Evolutionary conservation across 352 stramenopile genomes (phyloP).

Genomic region (Globisporangium paroecandrum): DNA sequence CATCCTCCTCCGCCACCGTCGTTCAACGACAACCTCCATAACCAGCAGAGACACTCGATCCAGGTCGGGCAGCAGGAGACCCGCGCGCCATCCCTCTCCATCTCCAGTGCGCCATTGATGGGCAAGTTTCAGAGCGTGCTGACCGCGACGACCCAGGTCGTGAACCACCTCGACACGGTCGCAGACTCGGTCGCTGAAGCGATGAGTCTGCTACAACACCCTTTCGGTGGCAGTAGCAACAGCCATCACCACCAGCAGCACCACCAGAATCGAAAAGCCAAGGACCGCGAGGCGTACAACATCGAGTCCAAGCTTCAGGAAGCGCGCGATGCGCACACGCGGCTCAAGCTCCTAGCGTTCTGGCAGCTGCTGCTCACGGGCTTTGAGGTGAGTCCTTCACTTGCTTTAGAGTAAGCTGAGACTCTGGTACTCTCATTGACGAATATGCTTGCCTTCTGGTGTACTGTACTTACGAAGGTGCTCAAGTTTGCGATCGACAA

Average conservation of each 20-base stretch:
- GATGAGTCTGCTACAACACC: constrained; percentile 31
- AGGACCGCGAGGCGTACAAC: constrained; percentile 25
- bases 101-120: constrained; percentile 13
- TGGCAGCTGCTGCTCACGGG: constrained; percentile 55
- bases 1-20: background rate
- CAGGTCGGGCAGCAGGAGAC: constrained; percentile 11
- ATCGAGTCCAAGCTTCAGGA: constrained; percentile 24
- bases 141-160: constrained; percentile 23
- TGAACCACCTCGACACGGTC: constrained; percentile 22
- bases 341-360: constrained; percentile 45
- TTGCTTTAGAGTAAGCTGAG: background rate
- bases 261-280: constrained; percentile 1
- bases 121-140: constrained; percentile 26
- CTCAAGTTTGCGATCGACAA: constrained; percentile 48
- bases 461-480: constrained; percentile 18
- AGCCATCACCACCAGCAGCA: constrained; percentile 9
- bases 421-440: background rate
- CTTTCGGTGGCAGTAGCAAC: constrained; percentile 7
- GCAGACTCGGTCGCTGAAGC: constrained; percentile 32
- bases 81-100: constrained; percentile 1
- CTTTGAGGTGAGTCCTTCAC: constrained; percentile 30
- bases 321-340: constrained; percentile 27
- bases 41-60: constrained; percentile 16
- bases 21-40: background rate
- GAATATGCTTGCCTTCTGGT: background rate